A percentile compares a stretch with the other conserved stretches of the same genome.
These are phyloP conservation scores for Russula emetica DNA, from an alignment of 768 basidiomycete species.

Conservation along the genomic window DNA sequence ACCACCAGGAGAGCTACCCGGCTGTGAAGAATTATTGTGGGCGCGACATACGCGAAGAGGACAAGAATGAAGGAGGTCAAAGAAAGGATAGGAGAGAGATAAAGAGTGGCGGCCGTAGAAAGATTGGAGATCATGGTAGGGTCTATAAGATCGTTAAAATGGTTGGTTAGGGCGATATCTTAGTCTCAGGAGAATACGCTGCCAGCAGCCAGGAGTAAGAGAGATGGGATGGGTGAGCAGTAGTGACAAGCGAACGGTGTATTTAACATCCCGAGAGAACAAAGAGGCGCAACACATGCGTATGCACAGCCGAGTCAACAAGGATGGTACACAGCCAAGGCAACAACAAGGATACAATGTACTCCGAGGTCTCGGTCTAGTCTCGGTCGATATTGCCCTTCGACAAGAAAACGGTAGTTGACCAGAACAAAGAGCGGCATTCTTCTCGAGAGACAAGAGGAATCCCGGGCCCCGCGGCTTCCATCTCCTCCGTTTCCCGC, in stretches of 20 bases:
- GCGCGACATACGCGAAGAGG: constrained; percentile 66
- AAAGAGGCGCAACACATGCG: not conserved
- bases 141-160: constrained; percentile 21
- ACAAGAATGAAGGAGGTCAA: constrained; percentile 63
- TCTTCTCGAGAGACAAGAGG: not conserved
- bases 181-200: constrained; percentile 21
- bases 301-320: not conserved
- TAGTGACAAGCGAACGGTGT: not conserved
- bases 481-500: not conserved
- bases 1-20: constrained; percentile 64
- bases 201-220: constrained; percentile 20
- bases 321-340: not conserved
- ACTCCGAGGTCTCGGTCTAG: not conserved
- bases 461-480: too few relatives aligned
- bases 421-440: constrained; percentile 6
- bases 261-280: constrained; percentile 11
- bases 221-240: not conserved
- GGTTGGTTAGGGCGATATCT: constrained; percentile 25
- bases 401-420: not conserved
- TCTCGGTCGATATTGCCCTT: constrained; percentile 9
- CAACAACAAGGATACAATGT: constrained; percentile 5
- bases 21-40: constrained; percentile 53
- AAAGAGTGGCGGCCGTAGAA: constrained; percentile 63
- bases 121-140: constrained; percentile 63
- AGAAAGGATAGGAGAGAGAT: constrained; percentile 61